Evolutionary conservation across 805 yeast species (phyloP).

Genomic region (Zygoascus flipseniorum): DNA sequence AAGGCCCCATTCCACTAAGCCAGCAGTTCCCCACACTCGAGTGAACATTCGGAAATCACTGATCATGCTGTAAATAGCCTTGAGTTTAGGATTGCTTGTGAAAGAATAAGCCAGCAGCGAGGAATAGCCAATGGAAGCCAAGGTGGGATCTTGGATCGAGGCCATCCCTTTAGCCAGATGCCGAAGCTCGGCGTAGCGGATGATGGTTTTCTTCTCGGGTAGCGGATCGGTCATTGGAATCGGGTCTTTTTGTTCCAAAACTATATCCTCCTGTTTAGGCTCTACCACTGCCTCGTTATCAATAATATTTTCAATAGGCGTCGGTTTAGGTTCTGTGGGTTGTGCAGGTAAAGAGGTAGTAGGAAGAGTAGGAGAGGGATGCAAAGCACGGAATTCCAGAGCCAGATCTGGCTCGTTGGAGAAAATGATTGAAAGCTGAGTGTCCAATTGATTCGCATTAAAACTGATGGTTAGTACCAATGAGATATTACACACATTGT

Average conservation of each 20-base stretch:
- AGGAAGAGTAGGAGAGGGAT: neutral
- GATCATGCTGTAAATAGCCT: constrained; percentile 19
- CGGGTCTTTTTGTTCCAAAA: neutral
- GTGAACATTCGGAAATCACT: constrained; percentile 31
- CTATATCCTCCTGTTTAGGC: neutral
- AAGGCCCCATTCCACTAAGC: constrained; percentile 30
- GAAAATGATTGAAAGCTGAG: neutral
- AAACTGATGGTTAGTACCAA: neutral
- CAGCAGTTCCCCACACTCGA: constrained; percentile 31
- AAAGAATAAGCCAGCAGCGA: constrained; percentile 5
- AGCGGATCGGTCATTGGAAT: neutral
- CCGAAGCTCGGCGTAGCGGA: neutral
- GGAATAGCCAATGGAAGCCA: constrained; percentile 12
- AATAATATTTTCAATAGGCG: neutral
- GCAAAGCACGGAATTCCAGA: neutral
- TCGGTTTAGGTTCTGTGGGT: neutral
- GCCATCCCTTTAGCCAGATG: constrained; percentile 2
- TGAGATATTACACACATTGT: neutral
- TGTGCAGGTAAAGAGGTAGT: neutral
- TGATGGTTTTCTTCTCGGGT: neutral
- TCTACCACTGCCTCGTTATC: too few relatives aligned
- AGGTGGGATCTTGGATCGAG: constrained; percentile 6
- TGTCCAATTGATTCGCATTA: neutral
- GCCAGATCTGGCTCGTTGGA: neutral
- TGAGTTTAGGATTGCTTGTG: constrained; percentile 7